Conservation (phyloP, 2,329 filamentous ascomycete genomes). For the Cladobotryum mycophilum region DNA sequence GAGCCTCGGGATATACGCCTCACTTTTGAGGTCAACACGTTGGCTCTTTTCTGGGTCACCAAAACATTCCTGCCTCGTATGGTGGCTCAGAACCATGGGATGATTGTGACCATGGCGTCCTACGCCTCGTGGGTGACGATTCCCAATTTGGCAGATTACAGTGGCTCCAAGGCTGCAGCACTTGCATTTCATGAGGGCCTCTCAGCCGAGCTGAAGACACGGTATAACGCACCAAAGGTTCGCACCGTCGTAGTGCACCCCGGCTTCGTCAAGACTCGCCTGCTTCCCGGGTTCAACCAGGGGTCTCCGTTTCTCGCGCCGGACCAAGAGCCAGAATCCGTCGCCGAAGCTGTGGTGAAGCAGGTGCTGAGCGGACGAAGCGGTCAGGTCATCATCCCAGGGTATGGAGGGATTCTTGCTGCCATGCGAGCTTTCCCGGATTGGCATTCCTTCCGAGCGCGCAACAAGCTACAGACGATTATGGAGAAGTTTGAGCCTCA, state of each 20-base stretch:
- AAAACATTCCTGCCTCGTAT: slow-evolving; percentile 64
- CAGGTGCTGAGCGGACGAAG: slow-evolving; percentile 44
- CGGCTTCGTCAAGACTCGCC: slow-evolving; percentile 30
- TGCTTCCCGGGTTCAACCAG: slow-evolving; percentile 48
- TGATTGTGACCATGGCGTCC: slow-evolving; percentile 60
- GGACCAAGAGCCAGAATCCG: slow-evolving; percentile 33
- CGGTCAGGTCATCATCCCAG: slow-evolving; percentile 42
- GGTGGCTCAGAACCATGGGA: slow-evolving; percentile 15
- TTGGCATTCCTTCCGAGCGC: slow-evolving; percentile 53
- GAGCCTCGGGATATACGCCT: slow-evolving; percentile 54
- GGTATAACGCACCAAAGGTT: slow-evolving; percentile 57
- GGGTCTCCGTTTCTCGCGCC: slow-evolving; percentile 32
- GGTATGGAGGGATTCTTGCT: slow-evolving; percentile 32
- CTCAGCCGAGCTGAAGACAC: slow-evolving; percentile 48
- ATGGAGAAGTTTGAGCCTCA: slow-evolving; percentile 41
- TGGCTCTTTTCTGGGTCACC: slow-evolving; percentile 61
- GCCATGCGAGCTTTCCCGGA: slow-evolving; percentile 50
- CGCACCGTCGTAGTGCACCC: slow-evolving; percentile 62
- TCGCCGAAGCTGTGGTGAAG: slow-evolving; percentile 42
- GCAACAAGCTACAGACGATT: slow-evolving; percentile 35
- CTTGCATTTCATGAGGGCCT: slow-evolving; percentile 63
- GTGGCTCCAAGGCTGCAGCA: slow-evolving; percentile 58
- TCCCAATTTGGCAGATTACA: slow-evolving; percentile 63
- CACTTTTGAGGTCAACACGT: slow-evolving; percentile 65
- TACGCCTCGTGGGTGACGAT: slow-evolving; percentile 55